phyloP scores from a whole-genome alignment of 805 yeast species.

The Hanseniaspora occidentalis region DNA sequence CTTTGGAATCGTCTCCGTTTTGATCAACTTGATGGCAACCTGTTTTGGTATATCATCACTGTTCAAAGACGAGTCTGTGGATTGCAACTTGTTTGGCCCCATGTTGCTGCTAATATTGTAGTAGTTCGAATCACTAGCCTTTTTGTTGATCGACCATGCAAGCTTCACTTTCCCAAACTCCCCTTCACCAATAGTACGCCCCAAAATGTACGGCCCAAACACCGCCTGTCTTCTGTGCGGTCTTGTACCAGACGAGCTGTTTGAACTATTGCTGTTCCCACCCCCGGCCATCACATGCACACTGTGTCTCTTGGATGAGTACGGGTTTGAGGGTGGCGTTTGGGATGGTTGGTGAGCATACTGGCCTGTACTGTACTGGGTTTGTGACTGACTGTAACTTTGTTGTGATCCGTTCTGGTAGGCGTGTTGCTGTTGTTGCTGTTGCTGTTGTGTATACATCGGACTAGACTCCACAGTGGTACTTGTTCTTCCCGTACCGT shows the following conservation, averaged over 20 bases:
- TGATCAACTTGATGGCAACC: conserved; percentile 87
- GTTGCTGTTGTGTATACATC: background rate
- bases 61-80: conserved; percentile 1
- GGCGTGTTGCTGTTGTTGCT: background rate
- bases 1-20: conserved; percentile 77
- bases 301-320: background rate
- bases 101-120: background rate
- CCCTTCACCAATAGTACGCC: conserved; percentile 93
- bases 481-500: background rate
- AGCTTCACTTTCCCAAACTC: conserved; percentile 96
- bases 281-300: conserved; percentile 1
- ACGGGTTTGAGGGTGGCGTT: background rate
- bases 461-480: too few relatives aligned
- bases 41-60: conserved; percentile 40
- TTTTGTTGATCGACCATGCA: conserved; percentile 75
- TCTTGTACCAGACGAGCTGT: background rate
- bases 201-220: conserved; percentile 82
- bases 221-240: conserved; percentile 50
- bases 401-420: background rate
- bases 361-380: too few relatives aligned
- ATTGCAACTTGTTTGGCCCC: background rate
- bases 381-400: background rate
- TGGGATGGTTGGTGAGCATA: too few relatives aligned
- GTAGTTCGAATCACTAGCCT: conserved; percentile 1
- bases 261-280: too few relatives aligned